These are phyloP conservation scores for Polygonum maritimum DNA, from an alignment of 148 eudicot genomes.

Conservation along the genomic window DNA sequence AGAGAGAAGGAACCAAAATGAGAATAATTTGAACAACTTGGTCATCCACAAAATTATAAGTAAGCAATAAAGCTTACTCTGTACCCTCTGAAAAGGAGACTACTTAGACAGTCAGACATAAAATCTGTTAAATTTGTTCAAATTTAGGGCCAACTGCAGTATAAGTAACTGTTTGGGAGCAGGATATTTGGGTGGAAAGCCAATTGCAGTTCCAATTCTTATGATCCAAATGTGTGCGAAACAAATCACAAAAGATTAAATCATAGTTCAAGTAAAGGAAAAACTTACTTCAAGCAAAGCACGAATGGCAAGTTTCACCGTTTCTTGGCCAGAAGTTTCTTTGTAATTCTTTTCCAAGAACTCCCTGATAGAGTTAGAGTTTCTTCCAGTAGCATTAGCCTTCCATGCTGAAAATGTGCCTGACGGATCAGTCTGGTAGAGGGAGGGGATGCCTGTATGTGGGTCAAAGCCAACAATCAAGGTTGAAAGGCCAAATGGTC, in stretches of 20 bases:
- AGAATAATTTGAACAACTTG: neutral
- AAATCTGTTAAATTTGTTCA: neutral
- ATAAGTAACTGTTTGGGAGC: neutral
- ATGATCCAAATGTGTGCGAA: neutral
- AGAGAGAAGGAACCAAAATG: neutral
- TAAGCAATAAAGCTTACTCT: neutral
- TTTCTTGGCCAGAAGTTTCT: constrained; percentile 95
- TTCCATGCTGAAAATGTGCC: constrained; percentile 99
- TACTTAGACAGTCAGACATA: neutral
- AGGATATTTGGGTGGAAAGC: neutral
- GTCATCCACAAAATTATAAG: neutral
- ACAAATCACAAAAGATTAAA: neutral
- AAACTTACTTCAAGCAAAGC: constrained; percentile 81
- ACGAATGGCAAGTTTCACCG: constrained; percentile 85
- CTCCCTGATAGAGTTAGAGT: constrained; percentile 87
- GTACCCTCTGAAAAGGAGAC: neutral
- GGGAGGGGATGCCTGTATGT: constrained; percentile 66
- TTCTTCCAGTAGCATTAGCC: constrained; percentile 98
- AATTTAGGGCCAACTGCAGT: neutral
- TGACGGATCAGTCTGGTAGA: constrained; percentile 98
- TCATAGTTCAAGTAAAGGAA: neutral
- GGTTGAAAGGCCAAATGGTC: constrained; percentile 98
- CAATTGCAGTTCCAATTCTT: neutral
- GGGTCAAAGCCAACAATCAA: constrained; percentile 98
- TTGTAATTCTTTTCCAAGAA: constrained; percentile 91